Base-by-base conservation (phyloP, 192 early-diverging fungal species). In the Entomortierella beljakovae region DNA sequence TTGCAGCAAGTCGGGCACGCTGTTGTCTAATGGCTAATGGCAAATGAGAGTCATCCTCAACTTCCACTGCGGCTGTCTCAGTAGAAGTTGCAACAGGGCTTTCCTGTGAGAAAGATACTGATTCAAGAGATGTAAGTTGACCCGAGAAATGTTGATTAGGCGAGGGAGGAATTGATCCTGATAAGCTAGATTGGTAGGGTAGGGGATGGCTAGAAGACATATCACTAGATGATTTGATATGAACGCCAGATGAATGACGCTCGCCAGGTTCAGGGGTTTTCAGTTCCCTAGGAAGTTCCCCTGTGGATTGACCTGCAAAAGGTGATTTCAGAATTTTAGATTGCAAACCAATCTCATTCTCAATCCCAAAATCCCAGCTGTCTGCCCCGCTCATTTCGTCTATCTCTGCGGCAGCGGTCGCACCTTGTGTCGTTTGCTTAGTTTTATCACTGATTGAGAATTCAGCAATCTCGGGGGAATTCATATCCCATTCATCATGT, bases 21-120 rank as follows among this genome's bases (percentile, higher is more conserved):
- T 79, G 75, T 51, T 79, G 75, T 31, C 75, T 66, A 18, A 79
- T 79, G 2, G 75, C 75, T 10, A 79, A 23, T 4, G 75, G 75
- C 22, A 79, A 29, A 57, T 70, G 68, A 2, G 75, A 79, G 33
- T 79, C 75, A 49, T 79, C 75, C 43, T 79, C 75, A 1, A 60
- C 61, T 18, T 61, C 59, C 2, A n/a, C 8, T 6, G 29, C 32
- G 16, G 42, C 11, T 29, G 51, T 16, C 13, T 23, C 32, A n/a
- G 53, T 38, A 9, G 42, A 6, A 9, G 28, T 20, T 32, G 38
- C 29, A 0, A 55, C 16, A 43, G 18, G 16, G 20, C 42, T 61
- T 37, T 2, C 33, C n/a, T 6, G 2, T 5, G 43, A 31, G 3
- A 43, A 32, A 9, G 57, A 9, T n/a, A n/a, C n/a, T 3, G 48